Percentiles rank a stretch among this genome's conserved stretches.
Conservation (phyloP, 1,284 basidiomycete species). For the Meira miltonrushii region DNA sequence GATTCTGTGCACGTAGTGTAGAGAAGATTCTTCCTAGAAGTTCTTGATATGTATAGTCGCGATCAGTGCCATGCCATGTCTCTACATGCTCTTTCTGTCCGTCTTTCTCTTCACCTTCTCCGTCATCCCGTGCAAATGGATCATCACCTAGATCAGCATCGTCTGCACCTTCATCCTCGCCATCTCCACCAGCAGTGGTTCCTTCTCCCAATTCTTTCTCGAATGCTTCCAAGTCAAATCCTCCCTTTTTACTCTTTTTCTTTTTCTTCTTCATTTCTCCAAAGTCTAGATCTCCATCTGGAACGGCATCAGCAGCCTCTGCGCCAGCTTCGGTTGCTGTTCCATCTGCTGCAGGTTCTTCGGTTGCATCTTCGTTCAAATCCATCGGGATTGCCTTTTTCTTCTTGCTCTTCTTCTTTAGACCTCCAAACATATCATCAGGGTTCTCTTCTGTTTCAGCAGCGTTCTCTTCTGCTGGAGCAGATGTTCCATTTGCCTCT, state of each 20-base stretch:
- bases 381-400: constrained; percentile 82
- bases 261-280: constrained; percentile 59
- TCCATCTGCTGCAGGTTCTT: constrained; percentile 16
- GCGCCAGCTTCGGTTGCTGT: constrained; percentile 21
- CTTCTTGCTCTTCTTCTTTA: constrained; percentile 84
- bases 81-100: constrained; percentile 28
- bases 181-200: constrained; percentile 42
- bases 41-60: constrained; percentile 93
- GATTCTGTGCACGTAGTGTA: constrained; percentile 87
- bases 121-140: constrained; percentile 34
- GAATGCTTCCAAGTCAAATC: constrained; percentile 53
- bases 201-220: constrained; percentile 53
- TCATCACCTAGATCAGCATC: constrained; percentile 51
- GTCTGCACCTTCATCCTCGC: constrained; percentile 59
- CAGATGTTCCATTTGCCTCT: constrained; percentile 39
- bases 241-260: constrained; percentile 51
- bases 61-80: constrained; percentile 79
- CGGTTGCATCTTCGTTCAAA: constrained; percentile 42
- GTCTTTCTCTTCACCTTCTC: constrained; percentile 21
- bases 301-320: constrained; percentile 28
- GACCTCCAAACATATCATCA: constrained; percentile 75
- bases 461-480: constrained; percentile 58
- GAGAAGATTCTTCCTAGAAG: constrained; percentile 88
- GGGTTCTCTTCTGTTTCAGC: constrained; percentile 59
- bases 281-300: constrained; percentile 53